These are phyloP conservation scores for Trichoderma gamsii DNA, from an alignment of 495 filamentous ascomycete genomes.

Conservation along the genomic window DNA sequence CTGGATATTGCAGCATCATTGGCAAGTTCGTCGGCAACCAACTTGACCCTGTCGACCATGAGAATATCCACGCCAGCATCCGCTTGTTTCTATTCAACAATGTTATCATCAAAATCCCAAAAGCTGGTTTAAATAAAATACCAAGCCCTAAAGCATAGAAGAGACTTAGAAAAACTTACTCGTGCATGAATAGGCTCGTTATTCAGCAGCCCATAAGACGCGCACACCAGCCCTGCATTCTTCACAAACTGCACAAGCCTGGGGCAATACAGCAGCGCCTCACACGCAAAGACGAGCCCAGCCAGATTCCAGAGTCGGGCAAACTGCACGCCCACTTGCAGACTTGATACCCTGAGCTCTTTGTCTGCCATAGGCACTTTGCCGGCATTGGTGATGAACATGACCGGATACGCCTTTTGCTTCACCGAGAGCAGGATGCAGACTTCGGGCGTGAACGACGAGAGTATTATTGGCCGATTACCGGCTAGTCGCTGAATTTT, in stretches of 20 bases:
- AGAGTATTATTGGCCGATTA: conserved; percentile 33
- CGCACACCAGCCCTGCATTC: conserved; percentile 25
- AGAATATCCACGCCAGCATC: neutral
- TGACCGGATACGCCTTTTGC: conserved; percentile 34
- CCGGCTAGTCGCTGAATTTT: conserved; percentile 22
- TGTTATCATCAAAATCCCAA: neutral
- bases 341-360: conserved; percentile 25
- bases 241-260: conserved; percentile 31
- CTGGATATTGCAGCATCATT: neutral
- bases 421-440: conserved; percentile 38
- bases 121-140: neutral
- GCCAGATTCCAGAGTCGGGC: conserved; percentile 32
- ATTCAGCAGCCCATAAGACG: conserved; percentile 32
- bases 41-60: neutral
- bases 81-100: neutral
- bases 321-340: conserved; percentile 36
- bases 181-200: conserved; percentile 21
- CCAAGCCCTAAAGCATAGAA: neutral
- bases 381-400: conserved; percentile 37
- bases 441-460: conserved; percentile 40
- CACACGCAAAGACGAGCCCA: conserved; percentile 32
- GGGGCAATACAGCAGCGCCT: conserved; percentile 33
- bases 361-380: conserved; percentile 27
- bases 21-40: neutral
- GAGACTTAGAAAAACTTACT: neutral